Conservation (phyloP, 2,329 filamentous ascomycete species). For the Curvularia sp. region DNA sequence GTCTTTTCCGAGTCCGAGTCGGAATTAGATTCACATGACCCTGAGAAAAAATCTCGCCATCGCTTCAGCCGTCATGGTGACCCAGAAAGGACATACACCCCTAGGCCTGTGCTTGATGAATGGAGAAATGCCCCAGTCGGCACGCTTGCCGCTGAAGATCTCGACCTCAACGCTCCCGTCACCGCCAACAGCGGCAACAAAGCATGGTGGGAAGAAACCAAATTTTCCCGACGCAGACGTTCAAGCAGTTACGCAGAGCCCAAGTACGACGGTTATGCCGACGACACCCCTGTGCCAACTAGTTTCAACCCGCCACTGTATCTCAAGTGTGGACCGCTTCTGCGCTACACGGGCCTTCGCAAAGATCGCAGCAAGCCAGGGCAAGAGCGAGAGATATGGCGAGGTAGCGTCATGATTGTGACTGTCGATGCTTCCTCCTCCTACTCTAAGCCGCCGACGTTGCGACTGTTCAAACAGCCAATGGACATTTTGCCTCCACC, state of each 20-base stretch:
- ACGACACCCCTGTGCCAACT: conserved; percentile 69
- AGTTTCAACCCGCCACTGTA: conserved; percentile 84
- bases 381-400: conserved; percentile 80
- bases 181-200: conserved; percentile 42
- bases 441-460: conserved; percentile 76
- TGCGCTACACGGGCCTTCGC: conserved; percentile 87
- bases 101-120: conserved; percentile 67
- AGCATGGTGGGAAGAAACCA: conserved; percentile 79
- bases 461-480: conserved; percentile 86
- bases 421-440: conserved; percentile 84
- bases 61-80: conserved; percentile 52
- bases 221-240: conserved; percentile 53
- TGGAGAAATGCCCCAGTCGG: conserved; percentile 55
- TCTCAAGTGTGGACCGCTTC: conserved; percentile 86
- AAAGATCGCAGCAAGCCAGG: conserved; percentile 58
- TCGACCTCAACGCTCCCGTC: conserved; percentile 50
- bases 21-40: conserved; percentile 29
- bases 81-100: conserved; percentile 62
- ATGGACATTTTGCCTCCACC: conserved; percentile 83
- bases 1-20: conserved; percentile 47
- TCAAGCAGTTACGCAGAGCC: conserved; percentile 45
- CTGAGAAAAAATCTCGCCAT: conserved; percentile 41
- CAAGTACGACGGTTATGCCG: conserved; percentile 72
- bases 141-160: conserved; percentile 53
- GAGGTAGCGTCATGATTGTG: conserved; percentile 94